Conservation (phyloP, 257 asterid genomes). For the Catharanthus roseus region DNA sequence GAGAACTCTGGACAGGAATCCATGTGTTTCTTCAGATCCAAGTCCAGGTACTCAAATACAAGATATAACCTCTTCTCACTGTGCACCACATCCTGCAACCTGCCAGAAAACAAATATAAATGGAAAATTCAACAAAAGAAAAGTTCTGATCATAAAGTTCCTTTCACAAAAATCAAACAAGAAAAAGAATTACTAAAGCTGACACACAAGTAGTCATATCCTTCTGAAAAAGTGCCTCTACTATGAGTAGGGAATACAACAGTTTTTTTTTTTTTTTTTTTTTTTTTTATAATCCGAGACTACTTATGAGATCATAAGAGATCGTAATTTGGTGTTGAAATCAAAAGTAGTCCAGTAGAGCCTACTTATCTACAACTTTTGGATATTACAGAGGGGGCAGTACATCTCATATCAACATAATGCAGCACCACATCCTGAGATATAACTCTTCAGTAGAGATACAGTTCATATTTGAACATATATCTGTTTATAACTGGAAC, state of each 20-base stretch:
- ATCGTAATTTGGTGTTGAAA: not conserved
- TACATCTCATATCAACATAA: not conserved
- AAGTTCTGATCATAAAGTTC: not conserved
- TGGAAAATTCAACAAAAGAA: not conserved
- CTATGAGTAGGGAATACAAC: not conserved
- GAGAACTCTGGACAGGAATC: conserved; percentile 91
- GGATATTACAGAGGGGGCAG: not conserved
- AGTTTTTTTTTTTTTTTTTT: not conserved
- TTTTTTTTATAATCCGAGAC: too few relatives aligned
- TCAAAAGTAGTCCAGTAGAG: not conserved
- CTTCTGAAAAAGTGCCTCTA: not conserved
- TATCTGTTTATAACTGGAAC: not conserved
- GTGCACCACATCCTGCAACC: conserved; percentile 99
- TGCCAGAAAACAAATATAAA: conserved; percentile 21
- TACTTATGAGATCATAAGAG: too few relatives aligned
- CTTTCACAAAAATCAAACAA: not conserved
- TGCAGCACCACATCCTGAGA: not conserved
- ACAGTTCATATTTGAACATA: not conserved
- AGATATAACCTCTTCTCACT: conserved; percentile 85
- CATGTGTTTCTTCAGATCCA: conserved; percentile 98
- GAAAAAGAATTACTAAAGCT: not conserved
- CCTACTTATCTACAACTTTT: not conserved
- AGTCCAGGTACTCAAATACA: conserved; percentile 93
- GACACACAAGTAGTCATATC: not conserved
- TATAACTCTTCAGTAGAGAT: not conserved